A percentile compares a stretch with the other conserved stretches of the same genome.
phyloP scores from a whole-genome alignment of 176 grass and related monocot genomes.

The Elaeis guineensis region DNA sequence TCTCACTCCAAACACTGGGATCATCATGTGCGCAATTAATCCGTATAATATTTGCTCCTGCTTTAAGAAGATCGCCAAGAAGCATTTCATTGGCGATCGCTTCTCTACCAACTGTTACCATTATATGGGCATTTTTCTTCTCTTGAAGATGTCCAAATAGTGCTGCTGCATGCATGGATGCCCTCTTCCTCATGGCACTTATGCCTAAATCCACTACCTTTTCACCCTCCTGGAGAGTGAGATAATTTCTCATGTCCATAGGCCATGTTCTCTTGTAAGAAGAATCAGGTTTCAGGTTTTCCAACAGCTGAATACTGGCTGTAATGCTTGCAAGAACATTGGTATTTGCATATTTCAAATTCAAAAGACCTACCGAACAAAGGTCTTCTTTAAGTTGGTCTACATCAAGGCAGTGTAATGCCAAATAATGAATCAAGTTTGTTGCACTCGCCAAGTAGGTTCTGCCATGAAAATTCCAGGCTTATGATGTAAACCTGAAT shows the following conservation, averaged over 20 bases:
- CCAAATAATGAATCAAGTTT: constrained; percentile 22
- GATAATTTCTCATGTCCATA: background rate
- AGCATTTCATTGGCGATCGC: constrained; percentile 6
- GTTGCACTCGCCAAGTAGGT: constrained; percentile 15
- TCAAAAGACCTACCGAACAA: constrained; percentile 4
- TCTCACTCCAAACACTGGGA: constrained; percentile 7
- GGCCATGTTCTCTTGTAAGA: background rate
- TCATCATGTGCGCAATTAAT: constrained; percentile 24
- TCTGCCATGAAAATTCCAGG: background rate
- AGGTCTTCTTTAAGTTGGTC: constrained; percentile 13
- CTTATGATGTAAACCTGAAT: background rate
- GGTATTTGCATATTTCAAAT: background rate
- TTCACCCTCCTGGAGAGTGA: no score
- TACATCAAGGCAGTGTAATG: constrained; percentile 5
- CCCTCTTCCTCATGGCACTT: background rate
- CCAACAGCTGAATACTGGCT: background rate
- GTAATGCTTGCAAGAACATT: constrained; percentile 15
- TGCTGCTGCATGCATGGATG: background rate
- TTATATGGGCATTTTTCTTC: constrained; percentile 5
- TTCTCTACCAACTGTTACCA: constrained; percentile 26
- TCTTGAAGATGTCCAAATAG: constrained; percentile 15
- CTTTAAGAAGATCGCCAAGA: constrained; percentile 8
- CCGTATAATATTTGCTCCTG: constrained; percentile 16
- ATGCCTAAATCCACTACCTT: background rate
- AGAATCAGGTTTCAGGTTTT: background rate